Conservation (phyloP, 2,329 filamentous ascomycete genomes). For the Macroventuria anomochaeta region DNA sequence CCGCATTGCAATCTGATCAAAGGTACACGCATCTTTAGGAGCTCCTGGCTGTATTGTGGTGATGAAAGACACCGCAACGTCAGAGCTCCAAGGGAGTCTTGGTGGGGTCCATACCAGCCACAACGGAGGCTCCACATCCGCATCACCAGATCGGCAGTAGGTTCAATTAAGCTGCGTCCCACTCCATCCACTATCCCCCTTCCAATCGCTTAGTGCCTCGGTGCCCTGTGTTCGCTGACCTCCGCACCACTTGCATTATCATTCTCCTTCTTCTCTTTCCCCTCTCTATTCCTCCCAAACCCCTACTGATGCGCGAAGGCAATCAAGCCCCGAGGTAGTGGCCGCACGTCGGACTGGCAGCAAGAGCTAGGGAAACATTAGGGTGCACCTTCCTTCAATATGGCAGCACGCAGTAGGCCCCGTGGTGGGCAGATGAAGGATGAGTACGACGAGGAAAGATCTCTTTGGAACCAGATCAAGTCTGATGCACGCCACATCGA, state of each 20-base stretch:
- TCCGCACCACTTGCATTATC: slow-evolving; percentile 14
- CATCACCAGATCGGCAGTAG: slow-evolving; percentile 20
- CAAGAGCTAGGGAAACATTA: slow-evolving; percentile 3
- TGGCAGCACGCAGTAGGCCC: slow-evolving; percentile 56
- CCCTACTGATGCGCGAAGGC: slow-evolving; percentile 17
- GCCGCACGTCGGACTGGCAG: slow-evolving; percentile 14
- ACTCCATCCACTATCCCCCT: slow-evolving; percentile 25
- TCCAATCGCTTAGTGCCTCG: slow-evolving; percentile 29
- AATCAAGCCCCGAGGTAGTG: slow-evolving; percentile 6
- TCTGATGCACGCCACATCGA: slow-evolving; percentile 55
- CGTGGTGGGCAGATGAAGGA: slow-evolving; percentile 54
- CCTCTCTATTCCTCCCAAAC: neutral
- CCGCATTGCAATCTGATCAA: slow-evolving; percentile 83
- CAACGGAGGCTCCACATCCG: slow-evolving; percentile 18
- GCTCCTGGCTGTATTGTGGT: slow-evolving; percentile 14
- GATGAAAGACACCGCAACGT: slow-evolving; percentile 20
- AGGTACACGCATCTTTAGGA: slow-evolving; percentile 63
- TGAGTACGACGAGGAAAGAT: slow-evolving; percentile 58
- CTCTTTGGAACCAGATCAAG: slow-evolving; percentile 57
- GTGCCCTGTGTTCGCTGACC: slow-evolving; percentile 23
- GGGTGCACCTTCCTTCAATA: slow-evolving; percentile 29
- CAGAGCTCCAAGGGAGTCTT: slow-evolving; percentile 23
- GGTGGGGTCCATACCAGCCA: slow-evolving; percentile 21
- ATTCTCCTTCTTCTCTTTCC: neutral
- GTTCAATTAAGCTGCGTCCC: slow-evolving; percentile 31